A percentile compares a stretch with the other conserved stretches of the same genome.
Conservation (phyloP, 805 yeast species). For the Starmera quercuum region DNA sequence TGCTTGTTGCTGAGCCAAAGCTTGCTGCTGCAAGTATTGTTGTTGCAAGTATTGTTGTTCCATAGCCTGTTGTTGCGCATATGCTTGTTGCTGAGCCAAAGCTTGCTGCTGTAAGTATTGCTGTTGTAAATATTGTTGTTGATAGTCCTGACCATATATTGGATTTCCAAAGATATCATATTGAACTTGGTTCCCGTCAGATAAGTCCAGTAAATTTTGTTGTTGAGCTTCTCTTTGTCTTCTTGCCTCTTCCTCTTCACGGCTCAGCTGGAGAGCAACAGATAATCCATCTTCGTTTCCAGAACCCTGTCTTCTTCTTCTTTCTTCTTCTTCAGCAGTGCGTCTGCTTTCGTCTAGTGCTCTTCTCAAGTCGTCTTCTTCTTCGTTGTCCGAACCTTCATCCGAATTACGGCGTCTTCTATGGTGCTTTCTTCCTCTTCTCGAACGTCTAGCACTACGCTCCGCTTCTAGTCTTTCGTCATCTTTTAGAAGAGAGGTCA, state of each 20-base stretch:
- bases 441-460: conserved; percentile 35
- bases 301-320: conserved; percentile 40
- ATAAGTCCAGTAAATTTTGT: conserved; percentile 44
- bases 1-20: conserved; percentile 24
- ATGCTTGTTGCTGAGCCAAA: conserved; percentile 18
- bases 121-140: conserved; percentile 19
- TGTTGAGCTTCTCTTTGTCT: conserved; percentile 34
- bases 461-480: conserved; percentile 74
- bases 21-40: conserved; percentile 24
- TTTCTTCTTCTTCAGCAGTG: conserved; percentile 81
- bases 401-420: conserved; percentile 21
- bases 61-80: conserved; percentile 22
- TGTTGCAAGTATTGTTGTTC: conserved; percentile 24
- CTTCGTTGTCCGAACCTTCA: conserved; percentile 29
- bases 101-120: conserved; percentile 16
- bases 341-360: conserved; percentile 75
- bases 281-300: conserved; percentile 44
- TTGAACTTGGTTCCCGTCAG: conserved; percentile 32
- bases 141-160: conserved; percentile 17
- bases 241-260: conserved; percentile 73
- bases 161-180: conserved; percentile 23
- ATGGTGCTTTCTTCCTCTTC: conserved; percentile 29
- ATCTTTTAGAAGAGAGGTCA: conserved; percentile 72
- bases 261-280: conserved; percentile 60
- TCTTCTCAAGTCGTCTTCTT: conserved; percentile 68